Evolutionary conservation across 2,329 filamentous ascomycete genomes (phyloP).

Genomic region (Mycosphaerella sp.): DNA sequence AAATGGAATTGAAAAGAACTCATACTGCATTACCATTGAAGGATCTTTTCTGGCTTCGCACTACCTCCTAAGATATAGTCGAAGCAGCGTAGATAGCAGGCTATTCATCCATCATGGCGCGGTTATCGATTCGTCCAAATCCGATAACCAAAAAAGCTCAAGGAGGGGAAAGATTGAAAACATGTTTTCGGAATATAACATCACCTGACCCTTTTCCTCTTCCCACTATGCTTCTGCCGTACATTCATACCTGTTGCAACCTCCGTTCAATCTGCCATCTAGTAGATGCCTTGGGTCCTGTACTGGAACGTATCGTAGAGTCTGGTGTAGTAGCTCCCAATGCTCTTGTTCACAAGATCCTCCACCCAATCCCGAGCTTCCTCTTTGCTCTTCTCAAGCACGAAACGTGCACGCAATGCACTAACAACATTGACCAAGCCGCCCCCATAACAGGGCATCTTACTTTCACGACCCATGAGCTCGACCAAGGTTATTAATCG

Average conservation of each 20-base stretch:
- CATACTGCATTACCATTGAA: too few species aligned
- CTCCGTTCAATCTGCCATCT: conserved; percentile 13
- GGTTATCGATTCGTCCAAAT: too few species aligned
- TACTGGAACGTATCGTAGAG: conserved; percentile 73
- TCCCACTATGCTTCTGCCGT: background rate
- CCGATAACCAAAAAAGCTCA: too few species aligned
- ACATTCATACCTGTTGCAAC: background rate
- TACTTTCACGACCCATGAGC: conserved; percentile 76
- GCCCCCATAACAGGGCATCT: conserved; percentile 76
- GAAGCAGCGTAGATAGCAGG: too few species aligned
- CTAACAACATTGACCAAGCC: conserved; percentile 65
- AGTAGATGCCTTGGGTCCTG: conserved; percentile 81
- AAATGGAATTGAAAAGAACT: too few species aligned
- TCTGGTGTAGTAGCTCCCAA: conserved; percentile 81
- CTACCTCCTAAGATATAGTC: too few species aligned
- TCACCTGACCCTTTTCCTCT: background rate
- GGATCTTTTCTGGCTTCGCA: too few species aligned
- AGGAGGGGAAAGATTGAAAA: too few species aligned
- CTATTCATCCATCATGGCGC: too few species aligned
- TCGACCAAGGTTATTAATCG: conserved; percentile 74
- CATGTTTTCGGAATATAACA: background rate
- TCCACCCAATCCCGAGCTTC: conserved; percentile 78
- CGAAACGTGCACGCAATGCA: conserved; percentile 66
- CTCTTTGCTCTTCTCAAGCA: conserved; percentile 73
- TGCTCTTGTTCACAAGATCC: conserved; percentile 71